Evolutionary conservation across 75 land plant genomes (phyloP), one percentile per base, ranked within the genome.

Genomic region (Pinus tabuliformis): DNA sequence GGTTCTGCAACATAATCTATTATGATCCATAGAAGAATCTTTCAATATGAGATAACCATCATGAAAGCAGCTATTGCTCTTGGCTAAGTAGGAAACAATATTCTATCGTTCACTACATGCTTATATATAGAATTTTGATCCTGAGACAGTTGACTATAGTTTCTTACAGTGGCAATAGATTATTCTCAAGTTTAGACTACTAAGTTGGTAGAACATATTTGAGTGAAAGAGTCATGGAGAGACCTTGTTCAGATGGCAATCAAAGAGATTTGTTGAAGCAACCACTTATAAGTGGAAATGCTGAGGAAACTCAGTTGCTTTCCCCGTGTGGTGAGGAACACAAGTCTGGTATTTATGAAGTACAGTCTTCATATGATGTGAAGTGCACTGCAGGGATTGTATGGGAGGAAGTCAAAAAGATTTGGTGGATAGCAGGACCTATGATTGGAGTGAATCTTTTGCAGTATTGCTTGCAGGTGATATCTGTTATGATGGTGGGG

Each of bases 401-500:
- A 45, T 45, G n/a, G 77, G 77, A 78, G 52, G 95, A 93, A 61
- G 70, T 84, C 36, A 81, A 78, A 82, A 81, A 65, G 39, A 77
- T 85, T 21, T 79, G 81, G 11, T 75, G 28, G 74, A 4, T 93
- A 13, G 95, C 95, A 0, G 88, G 62, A 2, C 95, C 95, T 3
- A 88, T 93, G 91, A 87, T 93, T 36, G 81, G 78, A 13, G 89
- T 91, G 36, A 82, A 74, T 28, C 36, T 93, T 12, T 77, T 85
- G 20, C 91, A 89, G 75, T 88, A 76, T 59, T 58, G 62, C 26
- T 14, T 88, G 33, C 90, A 88, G 74, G 80, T 89, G 9, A 77
- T 87, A 3, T 91, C 91, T 1, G 26, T 82, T 39, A 93, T 91
- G 93, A 86, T 93, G 83, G 95, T 91, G 36, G 95, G 95, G 24